A percentile compares a stretch with the other conserved stretches of the same genome.
Conservation (phyloP, 176 grass and related monocot genomes). For the Zea luxurians region DNA sequence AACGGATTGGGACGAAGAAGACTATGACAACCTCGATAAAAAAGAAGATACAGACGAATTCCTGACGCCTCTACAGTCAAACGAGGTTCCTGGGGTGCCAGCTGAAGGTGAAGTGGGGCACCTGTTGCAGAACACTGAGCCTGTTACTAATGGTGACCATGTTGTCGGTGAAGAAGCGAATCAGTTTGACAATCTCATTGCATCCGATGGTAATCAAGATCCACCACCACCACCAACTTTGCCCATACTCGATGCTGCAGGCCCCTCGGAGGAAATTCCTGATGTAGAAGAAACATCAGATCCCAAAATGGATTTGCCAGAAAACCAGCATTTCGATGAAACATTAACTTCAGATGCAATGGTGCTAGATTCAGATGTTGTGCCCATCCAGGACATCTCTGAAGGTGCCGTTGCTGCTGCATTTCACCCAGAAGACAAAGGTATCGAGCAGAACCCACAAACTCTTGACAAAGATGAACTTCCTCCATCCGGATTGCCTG, state of each 20-base stretch:
- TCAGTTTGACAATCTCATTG: conserved; percentile 27
- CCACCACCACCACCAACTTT: not conserved
- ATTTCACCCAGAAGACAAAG: conserved; percentile 6
- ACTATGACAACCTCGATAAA: conserved; percentile 16
- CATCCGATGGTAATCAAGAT: conserved; percentile 21
- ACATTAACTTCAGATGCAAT: conserved; percentile 35
- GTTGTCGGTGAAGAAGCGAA: not conserved
- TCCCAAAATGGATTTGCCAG: conserved; percentile 27
- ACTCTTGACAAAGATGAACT: conserved; percentile 1
- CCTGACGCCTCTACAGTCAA: conserved; percentile 25
- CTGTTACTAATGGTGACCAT: not conserved
- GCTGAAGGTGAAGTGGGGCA: conserved; percentile 14
- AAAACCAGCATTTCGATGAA: conserved; percentile 43
- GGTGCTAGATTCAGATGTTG: conserved; percentile 51
- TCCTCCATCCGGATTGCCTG: conserved; percentile 21
- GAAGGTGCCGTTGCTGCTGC: not conserved
- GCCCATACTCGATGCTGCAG: not conserved
- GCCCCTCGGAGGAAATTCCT: conserved; percentile 24
- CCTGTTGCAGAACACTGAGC: not conserved
- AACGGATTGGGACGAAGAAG: not conserved
- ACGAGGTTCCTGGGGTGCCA: conserved; percentile 10
- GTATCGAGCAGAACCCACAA: conserved; percentile 32
- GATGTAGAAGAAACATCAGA: conserved; percentile 39
- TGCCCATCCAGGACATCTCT: conserved; percentile 28
- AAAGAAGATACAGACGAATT: conserved; percentile 18